These are phyloP conservation scores for Pleurotus tuoliensis DNA, from an alignment of 768 basidiomycete genomes.

Conservation along the genomic window DNA sequence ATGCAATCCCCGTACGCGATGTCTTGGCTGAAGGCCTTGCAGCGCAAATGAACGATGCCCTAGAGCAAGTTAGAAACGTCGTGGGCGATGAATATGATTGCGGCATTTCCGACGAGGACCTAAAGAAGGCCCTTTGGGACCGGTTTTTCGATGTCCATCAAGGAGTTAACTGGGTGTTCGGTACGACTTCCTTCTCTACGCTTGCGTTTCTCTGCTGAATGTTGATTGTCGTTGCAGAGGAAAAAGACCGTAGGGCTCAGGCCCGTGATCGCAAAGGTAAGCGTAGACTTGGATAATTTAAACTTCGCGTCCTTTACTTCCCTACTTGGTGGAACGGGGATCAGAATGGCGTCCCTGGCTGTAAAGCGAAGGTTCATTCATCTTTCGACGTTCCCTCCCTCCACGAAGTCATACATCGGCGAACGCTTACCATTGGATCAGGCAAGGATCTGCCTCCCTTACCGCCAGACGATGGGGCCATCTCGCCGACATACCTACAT, in stretches of 20 bases:
- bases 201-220: slow-evolving; percentile 1
- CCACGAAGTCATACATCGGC: slow-evolving; percentile 4
- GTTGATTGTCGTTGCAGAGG: slow-evolving; percentile 43
- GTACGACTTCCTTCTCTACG: slow-evolving; percentile 38
- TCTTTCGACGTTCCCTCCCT: slow-evolving; percentile 17
- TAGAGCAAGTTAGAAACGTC: slow-evolving; percentile 63
- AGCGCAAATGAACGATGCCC: slow-evolving; percentile 67
- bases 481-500: not conserved
- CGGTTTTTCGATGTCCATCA: slow-evolving; percentile 81
- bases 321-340: slow-evolving; percentile 11
- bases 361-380: slow-evolving; percentile 69
- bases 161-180: slow-evolving; percentile 69
- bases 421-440: not conserved
- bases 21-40: slow-evolving; percentile 14
- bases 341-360: slow-evolving; percentile 30
- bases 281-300: slow-evolving; percentile 36
- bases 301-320: slow-evolving; percentile 12
- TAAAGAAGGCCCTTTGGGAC: slow-evolving; percentile 84
- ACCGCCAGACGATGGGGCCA: slow-evolving; percentile 11
- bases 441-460: slow-evolving; percentile 16
- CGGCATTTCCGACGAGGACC: slow-evolving; percentile 67
- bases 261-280: slow-evolving; percentile 85
- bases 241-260: slow-evolving; percentile 57
- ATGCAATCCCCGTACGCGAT: slow-evolving; percentile 9
- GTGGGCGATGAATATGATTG: slow-evolving; percentile 64